These are phyloP conservation scores for Lasiosphaeria miniovina DNA, from an alignment of 495 filamentous ascomycete species.

Conservation along the genomic window DNA sequence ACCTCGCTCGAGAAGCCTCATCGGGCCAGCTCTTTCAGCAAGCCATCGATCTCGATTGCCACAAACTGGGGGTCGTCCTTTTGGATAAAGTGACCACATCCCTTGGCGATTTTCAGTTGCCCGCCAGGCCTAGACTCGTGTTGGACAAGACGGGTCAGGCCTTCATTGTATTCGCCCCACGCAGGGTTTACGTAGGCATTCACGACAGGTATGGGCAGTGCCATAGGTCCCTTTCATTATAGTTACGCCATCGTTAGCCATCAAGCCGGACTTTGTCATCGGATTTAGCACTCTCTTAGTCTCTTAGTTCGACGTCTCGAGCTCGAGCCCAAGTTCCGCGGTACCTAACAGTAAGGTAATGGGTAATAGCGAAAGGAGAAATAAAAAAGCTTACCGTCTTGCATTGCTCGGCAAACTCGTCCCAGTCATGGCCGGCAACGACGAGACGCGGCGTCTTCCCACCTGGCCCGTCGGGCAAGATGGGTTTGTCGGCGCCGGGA, in stretches of 20 bases:
- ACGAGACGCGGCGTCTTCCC: constrained; percentile 44
- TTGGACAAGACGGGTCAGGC: constrained; percentile 46
- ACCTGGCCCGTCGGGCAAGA: constrained; percentile 36
- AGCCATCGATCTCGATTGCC: constrained; percentile 39
- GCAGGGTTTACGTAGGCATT: constrained; percentile 52
- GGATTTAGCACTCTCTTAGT: not conserved
- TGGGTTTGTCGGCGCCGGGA: constrained; percentile 47
- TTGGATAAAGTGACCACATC: constrained; percentile 62
- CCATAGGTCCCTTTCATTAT: constrained; percentile 24
- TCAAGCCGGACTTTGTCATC: no score
- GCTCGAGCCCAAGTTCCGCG: not conserved
- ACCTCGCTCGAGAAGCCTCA: not conserved
- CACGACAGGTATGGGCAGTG: constrained; percentile 40
- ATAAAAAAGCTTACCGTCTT: constrained; percentile 27
- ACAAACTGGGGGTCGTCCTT: constrained; percentile 59
- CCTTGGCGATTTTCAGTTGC: constrained; percentile 50
- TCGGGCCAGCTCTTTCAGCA: constrained; percentile 29
- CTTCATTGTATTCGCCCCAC: constrained; percentile 58
- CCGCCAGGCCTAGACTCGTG: constrained; percentile 15
- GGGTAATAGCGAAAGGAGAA: not conserved
- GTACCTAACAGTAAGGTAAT: not conserved
- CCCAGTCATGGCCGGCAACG: constrained; percentile 61
- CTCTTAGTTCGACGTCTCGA: not conserved
- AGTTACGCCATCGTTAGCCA: constrained; percentile 9
- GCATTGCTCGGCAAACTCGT: constrained; percentile 53